These are phyloP conservation scores for Sclerotinia sclerotiorum DNA, from an alignment of 2,329 filamentous ascomycete species.

Conservation along the genomic window DNA sequence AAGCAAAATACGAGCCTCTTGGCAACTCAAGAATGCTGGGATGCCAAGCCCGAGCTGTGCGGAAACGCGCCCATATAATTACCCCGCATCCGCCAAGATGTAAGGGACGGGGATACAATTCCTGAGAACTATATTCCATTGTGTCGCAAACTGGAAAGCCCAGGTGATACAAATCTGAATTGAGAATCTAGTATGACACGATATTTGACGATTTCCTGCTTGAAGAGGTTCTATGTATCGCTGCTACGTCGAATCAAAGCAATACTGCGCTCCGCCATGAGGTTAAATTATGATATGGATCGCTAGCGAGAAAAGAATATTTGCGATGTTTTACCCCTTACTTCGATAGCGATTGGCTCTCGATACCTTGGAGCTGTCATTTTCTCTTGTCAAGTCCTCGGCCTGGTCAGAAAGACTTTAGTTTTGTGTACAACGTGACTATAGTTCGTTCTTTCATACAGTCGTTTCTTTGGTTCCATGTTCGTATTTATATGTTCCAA, in stretches of 20 bases:
- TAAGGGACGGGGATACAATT: constrained; percentile 9
- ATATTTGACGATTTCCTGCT: not conserved
- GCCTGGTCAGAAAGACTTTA: constrained; percentile 10
- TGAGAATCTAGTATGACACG: not conserved
- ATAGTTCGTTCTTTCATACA: not conserved
- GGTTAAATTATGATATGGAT: constrained; percentile 19
- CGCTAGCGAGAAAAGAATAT: constrained; percentile 5
- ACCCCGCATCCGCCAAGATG: constrained; percentile 19
- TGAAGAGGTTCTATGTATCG: not conserved
- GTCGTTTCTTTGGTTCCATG: not conserved
- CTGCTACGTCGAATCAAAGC: not conserved
- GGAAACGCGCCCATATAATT: constrained; percentile 4
- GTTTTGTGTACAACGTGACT: not conserved
- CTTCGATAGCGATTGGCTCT: not conserved
- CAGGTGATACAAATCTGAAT: not conserved
- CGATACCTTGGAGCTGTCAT: not conserved
- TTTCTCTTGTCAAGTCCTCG: not conserved
- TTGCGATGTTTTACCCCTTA: not conserved
- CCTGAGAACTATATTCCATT: constrained; percentile 10
- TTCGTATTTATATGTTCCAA: not conserved
- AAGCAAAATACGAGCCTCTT: constrained; percentile 15
- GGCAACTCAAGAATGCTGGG: constrained; percentile 17
- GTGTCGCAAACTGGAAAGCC: constrained; percentile 1
- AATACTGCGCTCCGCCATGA: not conserved
- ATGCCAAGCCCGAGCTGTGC: constrained; percentile 20